Evolutionary conservation across 495 filamentous ascomycete genomes (phyloP).

Genomic region (Endocarpon pusillum): DNA sequence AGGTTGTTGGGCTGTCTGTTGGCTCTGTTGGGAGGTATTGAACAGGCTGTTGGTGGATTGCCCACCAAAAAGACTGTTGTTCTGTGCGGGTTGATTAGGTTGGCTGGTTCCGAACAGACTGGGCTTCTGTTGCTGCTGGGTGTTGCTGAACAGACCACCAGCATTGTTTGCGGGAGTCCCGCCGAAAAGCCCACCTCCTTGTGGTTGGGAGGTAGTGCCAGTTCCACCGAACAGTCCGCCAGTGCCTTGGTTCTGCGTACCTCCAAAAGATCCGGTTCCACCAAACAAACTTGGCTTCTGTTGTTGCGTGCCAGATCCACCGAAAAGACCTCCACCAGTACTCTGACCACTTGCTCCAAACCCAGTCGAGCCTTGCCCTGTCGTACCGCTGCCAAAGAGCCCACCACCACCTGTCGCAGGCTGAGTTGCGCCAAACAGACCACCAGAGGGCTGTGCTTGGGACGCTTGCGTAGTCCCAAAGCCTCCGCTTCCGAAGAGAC

Average conservation of each 20-base stretch:
- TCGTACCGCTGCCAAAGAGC: slow-evolving; percentile 23
- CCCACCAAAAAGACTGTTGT: slow-evolving; percentile 27
- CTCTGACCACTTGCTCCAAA: too few relatives aligned
- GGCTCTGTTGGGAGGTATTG: slow-evolving; percentile 43
- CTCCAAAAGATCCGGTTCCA: slow-evolving; percentile 16
- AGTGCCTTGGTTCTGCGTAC: slow-evolving; percentile 19
- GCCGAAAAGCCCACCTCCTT: slow-evolving; percentile 29
- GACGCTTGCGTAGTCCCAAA: slow-evolving; percentile 13
- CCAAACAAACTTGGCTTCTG: slow-evolving; percentile 36
- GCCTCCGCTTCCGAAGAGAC: slow-evolving; percentile 28
- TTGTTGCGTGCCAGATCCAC: slow-evolving; percentile 22
- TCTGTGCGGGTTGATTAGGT: slow-evolving; percentile 43
- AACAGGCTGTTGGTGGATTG: slow-evolving; percentile 30
- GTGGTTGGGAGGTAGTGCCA: slow-evolving; percentile 7
- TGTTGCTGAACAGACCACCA: not conserved
- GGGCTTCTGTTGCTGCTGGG: slow-evolving; percentile 14
- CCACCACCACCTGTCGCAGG: slow-evolving; percentile 12
- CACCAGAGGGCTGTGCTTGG: slow-evolving; percentile 26
- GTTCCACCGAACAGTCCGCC: slow-evolving; percentile 12
- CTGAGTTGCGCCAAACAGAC: slow-evolving; percentile 12
- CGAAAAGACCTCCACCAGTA: too few relatives aligned
- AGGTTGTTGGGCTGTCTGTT: slow-evolving; percentile 28
- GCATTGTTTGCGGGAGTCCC: slow-evolving; percentile 16
- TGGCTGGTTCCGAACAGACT: slow-evolving; percentile 47
- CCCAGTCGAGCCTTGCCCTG: too few relatives aligned